phyloP scores from a whole-genome alignment of 768 basidiomycete species.

The Dioszegia aurantiaca region DNA sequence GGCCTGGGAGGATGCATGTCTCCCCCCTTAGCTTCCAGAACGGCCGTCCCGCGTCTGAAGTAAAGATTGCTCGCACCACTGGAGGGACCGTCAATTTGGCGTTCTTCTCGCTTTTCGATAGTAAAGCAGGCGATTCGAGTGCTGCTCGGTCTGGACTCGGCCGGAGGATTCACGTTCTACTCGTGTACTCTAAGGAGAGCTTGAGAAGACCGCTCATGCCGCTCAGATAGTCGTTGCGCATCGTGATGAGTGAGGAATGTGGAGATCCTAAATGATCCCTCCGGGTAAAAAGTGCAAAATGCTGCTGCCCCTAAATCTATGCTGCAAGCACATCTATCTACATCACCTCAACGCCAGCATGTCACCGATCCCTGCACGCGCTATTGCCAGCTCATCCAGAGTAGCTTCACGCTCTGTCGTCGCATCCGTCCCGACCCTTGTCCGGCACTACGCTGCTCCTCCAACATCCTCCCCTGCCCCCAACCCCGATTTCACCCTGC shows the following conservation, averaged over 20 bases:
- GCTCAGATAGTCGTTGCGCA: no score
- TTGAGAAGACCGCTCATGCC: no score
- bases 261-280: neutral
- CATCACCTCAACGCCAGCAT: neutral
- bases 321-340: neutral
- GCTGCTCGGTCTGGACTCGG: no score
- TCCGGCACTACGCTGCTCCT: constrained; percentile 9
- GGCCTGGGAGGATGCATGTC: neutral
- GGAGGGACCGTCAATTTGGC: no score
- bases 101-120: no score
- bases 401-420: neutral
- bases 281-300: constrained; percentile 3
- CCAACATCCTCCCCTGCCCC: constrained; percentile 10
- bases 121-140: no score
- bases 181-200: no score
- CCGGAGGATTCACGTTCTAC: no score
- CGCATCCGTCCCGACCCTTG: neutral
- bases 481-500: constrained; percentile 24
- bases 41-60: no score
- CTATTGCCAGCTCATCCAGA: constrained; percentile 11
- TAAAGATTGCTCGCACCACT: no score
- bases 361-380: constrained; percentile 1
- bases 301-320: neutral
- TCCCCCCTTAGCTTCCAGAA: no score
- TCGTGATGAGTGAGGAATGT: neutral